Base-by-base conservation (phyloP, 2,329 filamentous ascomycete genomes). In the Colletotrichum tofieldiae region DNA sequence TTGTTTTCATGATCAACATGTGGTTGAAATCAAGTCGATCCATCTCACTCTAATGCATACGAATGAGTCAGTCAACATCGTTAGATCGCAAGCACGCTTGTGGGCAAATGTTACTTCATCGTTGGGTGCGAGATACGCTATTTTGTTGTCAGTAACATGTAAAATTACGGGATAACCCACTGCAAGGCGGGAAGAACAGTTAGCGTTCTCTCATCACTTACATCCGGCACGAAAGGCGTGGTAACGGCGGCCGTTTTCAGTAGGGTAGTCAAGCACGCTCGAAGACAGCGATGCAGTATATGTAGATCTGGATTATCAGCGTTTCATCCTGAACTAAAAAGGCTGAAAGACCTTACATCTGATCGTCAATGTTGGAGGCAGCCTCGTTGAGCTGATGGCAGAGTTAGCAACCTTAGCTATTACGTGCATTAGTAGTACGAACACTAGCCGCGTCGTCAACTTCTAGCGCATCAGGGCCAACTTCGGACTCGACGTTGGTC, bases 1-100 rank as follows among this genome's bases (percentile, higher is more conserved):
- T 7, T 2, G 54, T 29, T 7, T 52, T 58, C 39, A 54, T 29
- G 8, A 26, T 26, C 8, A 43, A 37, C 35, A 32, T n/a, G 7
- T 70, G 67, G 3, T 43, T 32, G 18, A 70, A 23, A 29, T 70
- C 67, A 20, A 70, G 67, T 12, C 67, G 67, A 26, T 70, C 67
- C 51, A 58, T 63, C 35, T 70, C 67, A 1, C 16, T n/a, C 52
- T 59, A 3, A 32, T 32, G 29, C 29, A 32, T 3, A 32, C 29
- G 3, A 32, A 32, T 2, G 23, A 32, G 29, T 32, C 29, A 32
- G 29, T 32, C 29, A 32, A 32, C 29, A 32, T 32, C 29, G 3
- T 32, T 32, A 32, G 29, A 32, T 32, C 3, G 29, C 29, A 32
- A 32, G 29, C 2, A 32, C 29, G 29, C 29, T 2, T 2, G 4